A percentile compares a stretch with the other conserved stretches of the same genome.
Evolutionary conservation across 2,329 filamentous ascomycete species (phyloP).

Genomic region (Neofusicoccum sp.): DNA sequence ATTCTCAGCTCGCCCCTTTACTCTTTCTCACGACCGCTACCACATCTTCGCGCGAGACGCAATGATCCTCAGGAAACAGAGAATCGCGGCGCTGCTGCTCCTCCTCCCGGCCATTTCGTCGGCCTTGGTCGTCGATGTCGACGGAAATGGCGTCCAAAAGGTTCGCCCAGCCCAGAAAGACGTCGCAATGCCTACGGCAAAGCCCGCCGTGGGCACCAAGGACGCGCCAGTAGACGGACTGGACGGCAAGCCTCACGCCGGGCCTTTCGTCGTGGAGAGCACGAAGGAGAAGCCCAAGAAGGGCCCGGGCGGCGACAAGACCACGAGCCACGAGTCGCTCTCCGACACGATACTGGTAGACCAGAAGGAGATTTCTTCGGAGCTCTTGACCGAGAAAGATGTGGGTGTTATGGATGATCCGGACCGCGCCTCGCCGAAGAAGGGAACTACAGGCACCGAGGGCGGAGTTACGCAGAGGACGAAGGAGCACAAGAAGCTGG

Average conservation of each 20-base stretch:
- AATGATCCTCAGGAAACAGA: constrained; percentile 60
- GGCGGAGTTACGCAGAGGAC: constrained; percentile 87
- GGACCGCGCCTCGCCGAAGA: constrained; percentile 69
- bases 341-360: constrained; percentile 39
- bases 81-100: constrained; percentile 59
- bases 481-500: constrained; percentile 68
- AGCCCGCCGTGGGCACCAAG: constrained; percentile 57
- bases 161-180: constrained; percentile 21
- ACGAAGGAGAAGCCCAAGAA: constrained; percentile 33
- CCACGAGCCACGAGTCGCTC: neutral
- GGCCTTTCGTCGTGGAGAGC: constrained; percentile 67
- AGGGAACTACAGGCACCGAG: constrained; percentile 84
- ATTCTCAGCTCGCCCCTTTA: constrained; percentile 5
- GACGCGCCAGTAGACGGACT: constrained; percentile 75
- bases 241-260: constrained; percentile 92
- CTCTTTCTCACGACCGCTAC: neutral
- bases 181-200: constrained; percentile 28
- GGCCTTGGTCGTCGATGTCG: constrained; percentile 22
- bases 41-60: constrained; percentile 24
- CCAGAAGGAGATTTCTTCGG: constrained; percentile 24
- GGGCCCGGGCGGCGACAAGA: constrained; percentile 1
- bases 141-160: constrained; percentile 10
- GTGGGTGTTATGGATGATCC: constrained; percentile 88
- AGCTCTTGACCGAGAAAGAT: constrained; percentile 49
- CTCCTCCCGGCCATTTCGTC: constrained; percentile 57